These are phyloP conservation scores for Boletus sp. DNA, from an alignment of 1,284 basidiomycete species.

Conservation along the genomic window DNA sequence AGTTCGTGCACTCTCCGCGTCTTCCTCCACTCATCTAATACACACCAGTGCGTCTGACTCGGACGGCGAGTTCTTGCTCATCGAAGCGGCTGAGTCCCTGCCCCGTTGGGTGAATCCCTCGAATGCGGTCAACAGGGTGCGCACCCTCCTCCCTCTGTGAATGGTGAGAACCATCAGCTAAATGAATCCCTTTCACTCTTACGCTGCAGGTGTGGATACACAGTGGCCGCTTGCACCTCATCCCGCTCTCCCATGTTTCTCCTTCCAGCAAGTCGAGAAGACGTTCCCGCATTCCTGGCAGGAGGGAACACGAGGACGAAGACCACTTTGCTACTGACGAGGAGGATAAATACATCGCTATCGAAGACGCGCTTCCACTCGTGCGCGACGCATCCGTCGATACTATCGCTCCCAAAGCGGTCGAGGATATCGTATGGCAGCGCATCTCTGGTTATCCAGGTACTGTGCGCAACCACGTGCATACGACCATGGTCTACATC, in stretches of 20 bases:
- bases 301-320: conserved; percentile 49
- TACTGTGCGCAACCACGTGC: conserved; percentile 67
- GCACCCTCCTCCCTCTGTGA: conserved; percentile 34
- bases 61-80: conserved; percentile 94
- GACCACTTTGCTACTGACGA: conserved; percentile 40
- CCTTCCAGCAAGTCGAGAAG: conserved; percentile 52
- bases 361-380: conserved; percentile 63
- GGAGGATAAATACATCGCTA: conserved; percentile 52
- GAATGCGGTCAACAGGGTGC: conserved; percentile 87
- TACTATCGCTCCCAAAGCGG: conserved; percentile 56
- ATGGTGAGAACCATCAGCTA: conserved; percentile 33
- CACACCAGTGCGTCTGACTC: conserved; percentile 70
- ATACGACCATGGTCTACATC: conserved; percentile 76
- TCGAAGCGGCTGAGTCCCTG: conserved; percentile 90
- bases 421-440: conserved; percentile 64
- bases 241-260: conserved; percentile 75
- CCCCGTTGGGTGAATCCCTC: conserved; percentile 90
- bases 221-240: conserved; percentile 76
- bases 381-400: conserved; percentile 50
- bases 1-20: conserved; percentile 10
- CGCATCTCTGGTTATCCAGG: conserved; percentile 74
- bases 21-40: conserved; percentile 6
- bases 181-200: conserved; percentile 27
- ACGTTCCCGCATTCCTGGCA: conserved; percentile 41
- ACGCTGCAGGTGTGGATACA: conserved; percentile 82